Percentiles rank a stretch among this genome's conserved stretches.
Conservation (phyloP, 148 eudicot genomes). For the Rhododendron kiyosumense region DNA sequence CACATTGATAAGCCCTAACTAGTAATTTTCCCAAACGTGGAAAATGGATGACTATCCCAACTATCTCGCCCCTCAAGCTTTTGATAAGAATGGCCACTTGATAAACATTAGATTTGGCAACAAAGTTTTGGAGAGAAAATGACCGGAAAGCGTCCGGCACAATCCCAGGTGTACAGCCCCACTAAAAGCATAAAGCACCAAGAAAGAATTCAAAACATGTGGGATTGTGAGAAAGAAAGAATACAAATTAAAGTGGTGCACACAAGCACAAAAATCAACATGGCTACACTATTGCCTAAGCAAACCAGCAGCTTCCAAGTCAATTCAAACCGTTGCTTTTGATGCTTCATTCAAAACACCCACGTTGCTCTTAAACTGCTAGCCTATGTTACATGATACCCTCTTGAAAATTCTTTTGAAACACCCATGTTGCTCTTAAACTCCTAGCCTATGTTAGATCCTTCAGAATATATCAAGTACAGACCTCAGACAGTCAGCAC, state of each 20-base stretch:
- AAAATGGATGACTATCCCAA: too few species aligned
- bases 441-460: background rate
- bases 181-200: background rate
- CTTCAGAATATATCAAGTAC: background rate
- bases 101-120: background rate
- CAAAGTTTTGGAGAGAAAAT: background rate
- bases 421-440: background rate
- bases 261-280: background rate
- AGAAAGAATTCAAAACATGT: too few species aligned
- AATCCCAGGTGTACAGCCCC: background rate
- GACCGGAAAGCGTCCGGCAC: background rate
- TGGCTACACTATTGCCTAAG: background rate
- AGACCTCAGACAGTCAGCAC: background rate
- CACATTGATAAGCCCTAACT: too few species aligned
- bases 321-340: background rate
- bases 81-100: background rate
- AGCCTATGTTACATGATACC: background rate
- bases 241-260: background rate
- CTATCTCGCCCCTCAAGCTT: conserved; percentile 5
- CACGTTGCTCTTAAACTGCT: background rate
- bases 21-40: background rate
- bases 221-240: background rate
- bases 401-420: background rate
- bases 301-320: background rate
- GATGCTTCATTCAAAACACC: background rate